Evolutionary conservation across 805 yeast species (phyloP).

Genomic region (Wickerhamiella qilinensis): DNA sequence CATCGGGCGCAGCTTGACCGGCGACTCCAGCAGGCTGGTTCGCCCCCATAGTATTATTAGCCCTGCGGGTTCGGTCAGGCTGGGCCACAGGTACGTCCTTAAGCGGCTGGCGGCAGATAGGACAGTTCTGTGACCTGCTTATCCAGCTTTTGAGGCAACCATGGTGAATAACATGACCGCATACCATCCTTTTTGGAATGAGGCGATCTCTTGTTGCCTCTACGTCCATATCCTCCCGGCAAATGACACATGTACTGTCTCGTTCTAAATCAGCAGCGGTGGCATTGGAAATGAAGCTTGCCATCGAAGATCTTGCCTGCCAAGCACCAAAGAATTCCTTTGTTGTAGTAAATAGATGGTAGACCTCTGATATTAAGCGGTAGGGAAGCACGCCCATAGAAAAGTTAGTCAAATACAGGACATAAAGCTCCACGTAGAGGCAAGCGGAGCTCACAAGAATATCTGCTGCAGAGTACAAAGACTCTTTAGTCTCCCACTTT

Average conservation of each 20-base stretch:
- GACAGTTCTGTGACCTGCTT: slow-evolving; percentile 84
- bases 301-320: slow-evolving; percentile 39
- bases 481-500: slow-evolving; percentile 54
- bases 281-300: slow-evolving; percentile 47
- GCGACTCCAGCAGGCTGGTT: too few relatives aligned
- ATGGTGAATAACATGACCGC: slow-evolving; percentile 79
- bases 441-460: slow-evolving; percentile 8
- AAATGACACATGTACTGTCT: slow-evolving; percentile 62
- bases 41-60: too few relatives aligned
- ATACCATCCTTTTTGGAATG: slow-evolving; percentile 58
- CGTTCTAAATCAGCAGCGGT: slow-evolving; percentile 41
- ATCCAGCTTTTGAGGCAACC: slow-evolving; percentile 90
- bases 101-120: slow-evolving; percentile 41
- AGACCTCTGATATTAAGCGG: not conserved
- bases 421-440: slow-evolving; percentile 20
- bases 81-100: too few relatives aligned
- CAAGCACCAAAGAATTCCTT: slow-evolving; percentile 18
- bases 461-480: slow-evolving; percentile 43
- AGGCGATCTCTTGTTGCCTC: slow-evolving; percentile 27
- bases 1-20: too few relatives aligned
- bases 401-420: not conserved
- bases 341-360: slow-evolving; percentile 17
- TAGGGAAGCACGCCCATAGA: not conserved
- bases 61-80: too few relatives aligned
- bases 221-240: slow-evolving; percentile 74